Evolutionary conservation across 441 rosid genomes (phyloP).

Genomic region (Omphalea diandra): DNA sequence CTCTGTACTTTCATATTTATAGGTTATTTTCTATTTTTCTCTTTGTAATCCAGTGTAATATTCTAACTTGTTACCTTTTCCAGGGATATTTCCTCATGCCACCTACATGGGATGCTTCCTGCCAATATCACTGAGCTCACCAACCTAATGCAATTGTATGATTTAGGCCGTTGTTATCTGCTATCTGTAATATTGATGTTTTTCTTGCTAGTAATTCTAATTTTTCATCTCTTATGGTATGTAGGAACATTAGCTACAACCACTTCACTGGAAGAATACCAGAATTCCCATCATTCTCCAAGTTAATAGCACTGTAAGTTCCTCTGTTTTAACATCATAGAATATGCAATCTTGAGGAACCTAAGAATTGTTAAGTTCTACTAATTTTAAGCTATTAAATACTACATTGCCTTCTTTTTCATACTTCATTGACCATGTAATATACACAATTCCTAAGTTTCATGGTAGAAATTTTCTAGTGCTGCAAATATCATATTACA

Average conservation of each 20-base stretch:
- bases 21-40: neutral
- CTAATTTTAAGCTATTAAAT: neutral
- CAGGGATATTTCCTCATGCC: slow-evolving; percentile 51
- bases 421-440: neutral
- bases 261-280: slow-evolving; percentile 44
- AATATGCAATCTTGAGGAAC: slow-evolving; percentile 2
- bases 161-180: slow-evolving; percentile 12
- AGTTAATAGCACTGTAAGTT: slow-evolving; percentile 56
- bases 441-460: neutral
- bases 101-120: slow-evolving; percentile 45
- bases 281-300: slow-evolving; percentile 38
- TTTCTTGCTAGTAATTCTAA: slow-evolving; percentile 2
- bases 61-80: slow-evolving; percentile 15
- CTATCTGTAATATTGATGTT: neutral
- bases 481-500: neutral
- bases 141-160: slow-evolving; percentile 52
- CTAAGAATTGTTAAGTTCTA: neutral
- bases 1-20: neutral
- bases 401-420: neutral
- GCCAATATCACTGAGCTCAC: slow-evolving; percentile 31
- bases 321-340: slow-evolving; percentile 12
- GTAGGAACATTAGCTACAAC: slow-evolving; percentile 63
- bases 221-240: slow-evolving; percentile 2
- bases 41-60: neutral
- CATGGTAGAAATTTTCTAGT: neutral